These are phyloP conservation scores for Gossypium stocksii DNA, from an alignment of 345 rosid genomes.

Conservation along the genomic window DNA sequence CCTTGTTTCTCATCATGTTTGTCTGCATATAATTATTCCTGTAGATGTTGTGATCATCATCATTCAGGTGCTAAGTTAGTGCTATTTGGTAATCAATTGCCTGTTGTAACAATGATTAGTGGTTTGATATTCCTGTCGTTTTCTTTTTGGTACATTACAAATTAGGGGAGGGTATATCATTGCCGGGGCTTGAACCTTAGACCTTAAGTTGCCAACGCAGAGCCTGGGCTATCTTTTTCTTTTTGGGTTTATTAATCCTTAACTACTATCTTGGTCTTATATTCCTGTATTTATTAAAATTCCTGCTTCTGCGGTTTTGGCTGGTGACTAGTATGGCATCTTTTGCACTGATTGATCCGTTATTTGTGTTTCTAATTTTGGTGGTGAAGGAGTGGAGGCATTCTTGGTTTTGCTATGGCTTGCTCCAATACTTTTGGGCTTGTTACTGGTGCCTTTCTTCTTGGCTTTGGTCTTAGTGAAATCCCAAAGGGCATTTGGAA, in stretches of 20 bases:
- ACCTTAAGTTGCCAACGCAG: no score
- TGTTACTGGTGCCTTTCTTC: slow-evolving; percentile 80
- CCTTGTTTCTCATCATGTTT: slow-evolving; percentile 8
- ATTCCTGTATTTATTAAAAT: not conserved
- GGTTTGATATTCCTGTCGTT: not conserved
- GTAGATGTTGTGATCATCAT: not conserved
- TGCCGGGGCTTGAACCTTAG: no score
- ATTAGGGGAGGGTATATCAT: no score
- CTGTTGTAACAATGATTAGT: not conserved
- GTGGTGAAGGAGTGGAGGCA: slow-evolving; percentile 35
- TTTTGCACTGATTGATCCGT: slow-evolving; percentile 3
- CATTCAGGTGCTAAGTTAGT: not conserved
- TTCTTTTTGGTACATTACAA: not conserved
- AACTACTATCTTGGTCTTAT: not conserved
- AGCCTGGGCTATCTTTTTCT: no score
- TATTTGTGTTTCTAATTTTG: not conserved
- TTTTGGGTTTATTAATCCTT: not conserved
- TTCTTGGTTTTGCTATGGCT: slow-evolving; percentile 80
- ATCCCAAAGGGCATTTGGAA: slow-evolving; percentile 72
- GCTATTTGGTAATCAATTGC: not conserved
- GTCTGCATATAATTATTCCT: not conserved
- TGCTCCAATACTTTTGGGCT: slow-evolving; percentile 88
- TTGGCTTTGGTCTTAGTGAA: slow-evolving; percentile 80
- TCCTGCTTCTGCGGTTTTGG: not conserved
- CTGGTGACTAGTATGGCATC: not conserved